Evolutionary conservation across 257 asterid species (phyloP).

Genomic region (Gentiana dahurica): DNA sequence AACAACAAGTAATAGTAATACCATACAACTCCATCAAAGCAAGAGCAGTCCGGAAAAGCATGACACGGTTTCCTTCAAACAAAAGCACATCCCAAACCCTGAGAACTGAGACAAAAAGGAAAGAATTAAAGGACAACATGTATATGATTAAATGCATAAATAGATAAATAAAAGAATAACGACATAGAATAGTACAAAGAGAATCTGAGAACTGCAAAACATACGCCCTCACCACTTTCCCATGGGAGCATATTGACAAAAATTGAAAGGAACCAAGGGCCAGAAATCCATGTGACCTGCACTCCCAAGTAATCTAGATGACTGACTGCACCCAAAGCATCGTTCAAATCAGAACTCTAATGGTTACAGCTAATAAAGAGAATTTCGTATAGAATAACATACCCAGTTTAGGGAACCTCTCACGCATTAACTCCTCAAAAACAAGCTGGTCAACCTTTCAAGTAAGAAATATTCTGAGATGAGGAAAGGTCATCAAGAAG

Average conservation of each 20-base stretch:
- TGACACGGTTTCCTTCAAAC: constrained; percentile 92
- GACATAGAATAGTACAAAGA: not conserved
- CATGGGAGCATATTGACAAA: constrained; percentile 84
- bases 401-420: constrained; percentile 87
- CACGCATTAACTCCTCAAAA: constrained; percentile 86
- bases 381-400: constrained; percentile 15
- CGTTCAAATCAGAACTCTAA: constrained; percentile 3
- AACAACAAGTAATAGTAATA: constrained; percentile 14
- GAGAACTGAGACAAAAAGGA: constrained; percentile 44
- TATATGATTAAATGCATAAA: not conserved
- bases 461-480: constrained; percentile 5
- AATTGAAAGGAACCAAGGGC: constrained; percentile 90
- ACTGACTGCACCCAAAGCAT: constrained; percentile 45
- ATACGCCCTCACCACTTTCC: constrained; percentile 77
- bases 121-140: constrained; percentile 6
- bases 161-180: not conserved
- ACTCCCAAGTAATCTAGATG: constrained; percentile 92
- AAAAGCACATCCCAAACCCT: constrained; percentile 96
- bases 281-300: constrained; percentile 82
- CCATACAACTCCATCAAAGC: constrained; percentile 93
- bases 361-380: constrained; percentile 4
- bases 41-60: constrained; percentile 89
- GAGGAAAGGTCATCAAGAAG: not conserved
- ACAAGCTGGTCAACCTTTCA: constrained; percentile 85
- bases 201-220: not conserved